Evolutionary conservation across 1,139 yeast species (phyloP), one percentile per base, ranked within the genome.

Genomic region (Suhomyces ambrosiae): DNA sequence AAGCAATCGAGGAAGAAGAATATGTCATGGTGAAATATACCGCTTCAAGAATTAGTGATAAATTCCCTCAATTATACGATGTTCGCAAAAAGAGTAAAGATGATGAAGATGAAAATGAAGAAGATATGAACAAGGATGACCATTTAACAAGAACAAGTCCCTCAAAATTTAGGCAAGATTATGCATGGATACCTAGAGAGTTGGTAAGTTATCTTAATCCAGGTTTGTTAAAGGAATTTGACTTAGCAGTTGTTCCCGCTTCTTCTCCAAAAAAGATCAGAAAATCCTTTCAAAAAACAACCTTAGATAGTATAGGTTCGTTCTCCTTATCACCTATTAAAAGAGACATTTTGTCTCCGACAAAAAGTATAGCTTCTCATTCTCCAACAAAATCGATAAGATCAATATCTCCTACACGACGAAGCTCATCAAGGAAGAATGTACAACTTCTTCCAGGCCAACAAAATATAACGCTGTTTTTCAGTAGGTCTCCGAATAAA

Each of bases 11-110:
- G 3, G 40, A 29, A 4, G 24, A 40, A 9, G 46, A 41, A 8
- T 40, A 38, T 23, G 30, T 47, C 23, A 48, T 48, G 52, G 27
- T 47, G 9, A 45, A 43, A 35, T 50, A 35, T 21, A 47, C 43
- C 28, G 15, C 30, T 13, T 14, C 16, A 12, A 14, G 25, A 9
- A 21, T 44, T 19, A 40, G 35, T 2, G 18, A 30, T 13, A 22
- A 24, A 9, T 44, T 37, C 25, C 40, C 38, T 3, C 18, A 37
- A 3, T 16, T 37, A 6, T 8, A 15, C 12, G 44, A 41, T 7
- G 13, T 23, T 4, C 19, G 32, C 10, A 34, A 32, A 23, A 31
- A 33, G 13, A 28, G 23, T 11, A 25, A 18, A 24, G 15, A 18
- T 11, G 24, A 19, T n/a, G 33, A 23, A 11, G 27, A 24, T 14